These are phyloP conservation scores for Piloderma croceum DNA, from an alignment of 768 basidiomycete genomes.

Conservation along the genomic window DNA sequence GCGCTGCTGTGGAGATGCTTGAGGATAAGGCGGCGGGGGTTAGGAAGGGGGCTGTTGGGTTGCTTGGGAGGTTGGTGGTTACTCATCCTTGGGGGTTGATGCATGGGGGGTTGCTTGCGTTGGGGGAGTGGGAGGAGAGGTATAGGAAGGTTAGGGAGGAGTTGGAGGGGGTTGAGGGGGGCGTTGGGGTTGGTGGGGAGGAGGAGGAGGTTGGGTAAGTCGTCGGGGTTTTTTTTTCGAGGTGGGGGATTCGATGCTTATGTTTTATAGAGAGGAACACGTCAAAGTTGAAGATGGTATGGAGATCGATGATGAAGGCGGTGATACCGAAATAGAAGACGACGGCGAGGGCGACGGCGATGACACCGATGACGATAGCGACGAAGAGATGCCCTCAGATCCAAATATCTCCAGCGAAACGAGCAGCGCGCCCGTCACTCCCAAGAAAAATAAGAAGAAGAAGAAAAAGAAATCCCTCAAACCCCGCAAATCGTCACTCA, in stretches of 20 bases:
- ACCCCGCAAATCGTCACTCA: slow-evolving; percentile 63
- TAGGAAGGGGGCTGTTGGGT: slow-evolving; percentile 74
- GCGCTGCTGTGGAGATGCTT: slow-evolving; percentile 70
- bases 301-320: slow-evolving; percentile 49
- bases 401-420: slow-evolving; percentile 38
- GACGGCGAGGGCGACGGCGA: slow-evolving; percentile 31
- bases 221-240: not conserved
- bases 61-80: slow-evolving; percentile 66
- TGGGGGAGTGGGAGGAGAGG: slow-evolving; percentile 66
- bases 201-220: too few relatives aligned
- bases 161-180: slow-evolving; percentile 64
- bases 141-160: slow-evolving; percentile 60
- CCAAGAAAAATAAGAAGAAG: slow-evolving; percentile 34
- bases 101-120: slow-evolving; percentile 76
- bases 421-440: slow-evolving; percentile 27
- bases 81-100: slow-evolving; percentile 87
- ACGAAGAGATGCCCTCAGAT: slow-evolving; percentile 26
- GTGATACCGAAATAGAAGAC: slow-evolving; percentile 24
- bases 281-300: slow-evolving; percentile 42
- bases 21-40: slow-evolving; percentile 89
- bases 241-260: too few relatives aligned
- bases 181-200: slow-evolving; percentile 58
- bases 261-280: slow-evolving; percentile 14
- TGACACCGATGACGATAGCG: slow-evolving; percentile 35
- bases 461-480: slow-evolving; percentile 43